Evolutionary conservation across 495 filamentous ascomycete genomes (phyloP).

Genomic region (Penicillium fimorum): DNA sequence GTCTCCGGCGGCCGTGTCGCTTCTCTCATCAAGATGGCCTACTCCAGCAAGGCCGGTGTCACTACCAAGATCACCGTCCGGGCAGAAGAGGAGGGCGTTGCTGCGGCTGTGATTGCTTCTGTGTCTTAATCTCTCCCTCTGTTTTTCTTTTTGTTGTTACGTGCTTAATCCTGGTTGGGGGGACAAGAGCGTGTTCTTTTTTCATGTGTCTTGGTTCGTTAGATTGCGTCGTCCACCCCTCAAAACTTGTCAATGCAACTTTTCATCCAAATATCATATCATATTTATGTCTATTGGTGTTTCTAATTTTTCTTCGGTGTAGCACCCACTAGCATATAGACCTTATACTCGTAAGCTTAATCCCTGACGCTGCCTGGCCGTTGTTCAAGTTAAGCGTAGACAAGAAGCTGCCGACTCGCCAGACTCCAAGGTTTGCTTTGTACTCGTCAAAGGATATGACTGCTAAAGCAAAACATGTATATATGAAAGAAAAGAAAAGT

Average conservation of each 20-base stretch:
- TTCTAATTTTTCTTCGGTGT: neutral
- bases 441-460: neutral
- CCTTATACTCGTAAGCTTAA: neutral
- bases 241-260: slow-evolving; percentile 9
- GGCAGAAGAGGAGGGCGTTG: slow-evolving; percentile 89
- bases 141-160: slow-evolving; percentile 18
- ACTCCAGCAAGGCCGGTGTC: slow-evolving; percentile 84
- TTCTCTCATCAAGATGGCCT: slow-evolving; percentile 88
- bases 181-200: slow-evolving; percentile 14
- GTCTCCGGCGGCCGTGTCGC: slow-evolving; percentile 87
- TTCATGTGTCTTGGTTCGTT: slow-evolving; percentile 15
- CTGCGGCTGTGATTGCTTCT: slow-evolving; percentile 76
- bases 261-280: slow-evolving; percentile 13
- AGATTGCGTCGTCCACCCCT: slow-evolving; percentile 5
- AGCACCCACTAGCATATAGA: neutral
- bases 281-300: slow-evolving; percentile 5
- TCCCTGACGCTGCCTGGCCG: neutral
- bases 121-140: slow-evolving; percentile 60
- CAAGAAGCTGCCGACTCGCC: no score
- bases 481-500: neutral
- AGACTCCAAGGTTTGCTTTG: neutral
- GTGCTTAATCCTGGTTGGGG: slow-evolving; percentile 3
- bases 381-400: neutral
- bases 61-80: slow-evolving; percentile 91
- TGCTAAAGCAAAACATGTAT: neutral